Conservation (phyloP, 1,139 yeast species). For the Blastobotrys persicus region DNA sequence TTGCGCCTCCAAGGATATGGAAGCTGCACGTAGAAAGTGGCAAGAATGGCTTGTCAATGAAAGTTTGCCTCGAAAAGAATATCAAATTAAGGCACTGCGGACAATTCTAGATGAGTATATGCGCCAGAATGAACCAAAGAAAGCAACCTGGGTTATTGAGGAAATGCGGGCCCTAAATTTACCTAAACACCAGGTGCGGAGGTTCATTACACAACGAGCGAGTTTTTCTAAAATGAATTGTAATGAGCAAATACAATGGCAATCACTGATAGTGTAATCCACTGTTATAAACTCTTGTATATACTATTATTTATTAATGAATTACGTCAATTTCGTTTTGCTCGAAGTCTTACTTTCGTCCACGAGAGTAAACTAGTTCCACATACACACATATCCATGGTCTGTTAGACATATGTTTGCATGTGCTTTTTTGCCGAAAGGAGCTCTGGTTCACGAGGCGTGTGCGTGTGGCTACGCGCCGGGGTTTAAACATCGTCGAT, state of each 20-base stretch:
- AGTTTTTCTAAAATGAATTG: background rate
- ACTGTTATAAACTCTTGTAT: background rate
- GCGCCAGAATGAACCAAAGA: background rate
- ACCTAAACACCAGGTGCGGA: background rate
- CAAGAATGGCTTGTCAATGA: conserved; percentile 11
- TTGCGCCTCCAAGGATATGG: background rate
- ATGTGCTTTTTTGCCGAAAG: too few relatives aligned
- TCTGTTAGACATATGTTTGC: too few relatives aligned
- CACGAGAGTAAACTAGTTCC: too few relatives aligned
- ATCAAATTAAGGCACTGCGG: conserved; percentile 5
- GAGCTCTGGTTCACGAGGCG: too few relatives aligned
- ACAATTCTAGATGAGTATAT: conserved; percentile 11
- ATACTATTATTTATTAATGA: too few relatives aligned
- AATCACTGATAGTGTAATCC: background rate
- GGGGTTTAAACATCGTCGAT: too few relatives aligned
- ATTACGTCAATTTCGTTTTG: too few relatives aligned
- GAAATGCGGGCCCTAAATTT: conserved; percentile 4
- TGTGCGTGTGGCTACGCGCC: too few relatives aligned
- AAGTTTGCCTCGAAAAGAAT: background rate
- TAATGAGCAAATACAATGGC: background rate
- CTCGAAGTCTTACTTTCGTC: too few relatives aligned
- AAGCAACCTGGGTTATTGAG: conserved; percentile 7
- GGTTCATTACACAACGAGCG: background rate
- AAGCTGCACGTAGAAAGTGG: conserved; percentile 6
- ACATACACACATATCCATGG: too few relatives aligned